phyloP scores from a whole-genome alignment of 23 red algal genomes.

The Cyanidiococcus yangmingshanensis region DNA sequence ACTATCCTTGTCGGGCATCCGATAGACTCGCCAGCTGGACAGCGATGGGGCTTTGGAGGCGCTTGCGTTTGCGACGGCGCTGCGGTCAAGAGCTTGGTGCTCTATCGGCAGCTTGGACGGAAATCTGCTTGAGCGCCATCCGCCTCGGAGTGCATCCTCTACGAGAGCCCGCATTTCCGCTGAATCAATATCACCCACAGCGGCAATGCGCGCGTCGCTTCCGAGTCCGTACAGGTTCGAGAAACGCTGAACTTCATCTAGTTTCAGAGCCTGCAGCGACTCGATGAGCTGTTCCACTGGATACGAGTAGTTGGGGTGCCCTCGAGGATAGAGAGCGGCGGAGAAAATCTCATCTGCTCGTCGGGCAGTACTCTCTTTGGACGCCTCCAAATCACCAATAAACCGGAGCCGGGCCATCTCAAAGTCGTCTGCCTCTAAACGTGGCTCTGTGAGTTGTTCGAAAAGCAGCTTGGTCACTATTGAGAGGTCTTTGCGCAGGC shows the following conservation, averaged over 20 bases:
- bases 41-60: not conserved
- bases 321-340: conserved; percentile 10
- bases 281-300: not conserved
- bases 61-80: not conserved
- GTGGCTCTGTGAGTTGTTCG: conserved; percentile 17
- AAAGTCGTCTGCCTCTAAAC: conserved; percentile 15
- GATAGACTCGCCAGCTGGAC: not conserved
- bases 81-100: not conserved
- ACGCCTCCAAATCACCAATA: conserved; percentile 16
- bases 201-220: conserved; percentile 13
- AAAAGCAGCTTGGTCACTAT: not conserved
- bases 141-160: not conserved
- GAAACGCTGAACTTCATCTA: conserved; percentile 1
- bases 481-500: conserved; percentile 9
- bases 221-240: not conserved
- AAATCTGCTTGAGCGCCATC: conserved; percentile 18
- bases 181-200: conserved; percentile 22
- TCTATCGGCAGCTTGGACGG: not conserved
- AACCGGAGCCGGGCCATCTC: conserved; percentile 2
- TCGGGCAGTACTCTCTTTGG: conserved; percentile 25
- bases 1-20: conserved; percentile 22
- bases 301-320: conserved; percentile 19
- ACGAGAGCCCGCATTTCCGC: not conserved
- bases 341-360: conserved; percentile 21
- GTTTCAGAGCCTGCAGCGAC: not conserved